These are phyloP conservation scores for Colletotrichum godetiae DNA, from an alignment of 2,329 filamentous ascomycete species.

Conservation along the genomic window DNA sequence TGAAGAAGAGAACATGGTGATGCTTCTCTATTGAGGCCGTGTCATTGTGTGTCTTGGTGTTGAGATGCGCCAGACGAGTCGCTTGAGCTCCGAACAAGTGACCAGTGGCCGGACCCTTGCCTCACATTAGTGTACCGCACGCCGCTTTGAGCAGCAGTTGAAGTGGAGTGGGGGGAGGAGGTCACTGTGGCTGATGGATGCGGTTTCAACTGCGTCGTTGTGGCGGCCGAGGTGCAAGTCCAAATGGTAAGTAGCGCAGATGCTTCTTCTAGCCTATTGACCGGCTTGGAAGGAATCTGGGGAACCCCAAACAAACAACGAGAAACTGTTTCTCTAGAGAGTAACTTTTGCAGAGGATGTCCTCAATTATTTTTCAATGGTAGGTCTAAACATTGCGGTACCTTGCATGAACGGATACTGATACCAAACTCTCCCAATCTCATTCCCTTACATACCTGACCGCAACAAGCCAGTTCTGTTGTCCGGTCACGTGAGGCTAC, in stretches of 20 bases:
- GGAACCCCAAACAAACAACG: background rate
- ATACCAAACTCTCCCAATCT: background rate
- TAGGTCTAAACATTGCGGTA: background rate
- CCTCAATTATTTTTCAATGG: background rate
- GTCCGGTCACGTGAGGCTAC: slow-evolving; percentile 2
- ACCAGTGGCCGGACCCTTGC: slow-evolving; percentile 36
- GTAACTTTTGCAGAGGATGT: background rate
- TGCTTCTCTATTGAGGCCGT: slow-evolving; percentile 36
- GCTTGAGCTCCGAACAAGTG: slow-evolving; percentile 34
- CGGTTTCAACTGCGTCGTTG: slow-evolving; percentile 11
- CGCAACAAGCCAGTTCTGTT: background rate
- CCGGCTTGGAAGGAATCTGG: background rate
- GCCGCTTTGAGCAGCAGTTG: slow-evolving; percentile 35
- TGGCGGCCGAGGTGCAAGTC: background rate
- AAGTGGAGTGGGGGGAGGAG: slow-evolving; percentile 29
- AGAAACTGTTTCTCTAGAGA: background rate
- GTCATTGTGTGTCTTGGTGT: slow-evolving; percentile 33
- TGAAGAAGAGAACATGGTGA: slow-evolving; percentile 73
- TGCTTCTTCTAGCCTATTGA: background rate
- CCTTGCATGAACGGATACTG: slow-evolving; percentile 1
- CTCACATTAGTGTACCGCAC: slow-evolving; percentile 33
- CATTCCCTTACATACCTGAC: background rate
- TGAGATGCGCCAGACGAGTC: slow-evolving; percentile 33
- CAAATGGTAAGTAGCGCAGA: background rate
- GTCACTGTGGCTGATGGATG: slow-evolving; percentile 32